phyloP scores from a whole-genome alignment of 345 rosid species.

The Cardamine occulta region DNA sequence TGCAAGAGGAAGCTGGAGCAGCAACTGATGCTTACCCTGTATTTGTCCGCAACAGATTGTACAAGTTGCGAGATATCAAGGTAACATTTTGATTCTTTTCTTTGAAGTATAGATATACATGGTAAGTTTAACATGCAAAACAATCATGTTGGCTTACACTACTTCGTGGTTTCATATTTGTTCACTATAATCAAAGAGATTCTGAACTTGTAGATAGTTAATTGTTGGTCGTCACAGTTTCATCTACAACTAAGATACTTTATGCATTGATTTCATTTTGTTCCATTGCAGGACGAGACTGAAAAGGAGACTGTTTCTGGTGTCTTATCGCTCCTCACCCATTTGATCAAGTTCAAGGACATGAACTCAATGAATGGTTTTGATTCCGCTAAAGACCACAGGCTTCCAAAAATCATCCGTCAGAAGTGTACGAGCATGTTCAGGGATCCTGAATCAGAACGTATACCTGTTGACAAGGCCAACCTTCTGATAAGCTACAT shows the following conservation, averaged over 20 bases:
- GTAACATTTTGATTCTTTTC: conserved; percentile 45
- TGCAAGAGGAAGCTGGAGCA: conserved; percentile 45
- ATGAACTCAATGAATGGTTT: conserved; percentile 54
- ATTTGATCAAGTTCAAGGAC: conserved; percentile 84
- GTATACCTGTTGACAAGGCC: conserved; percentile 53
- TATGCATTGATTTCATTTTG: neutral
- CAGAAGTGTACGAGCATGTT: conserved; percentile 59
- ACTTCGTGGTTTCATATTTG: neutral
- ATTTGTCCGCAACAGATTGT: conserved; percentile 74
- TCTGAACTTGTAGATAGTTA: neutral
- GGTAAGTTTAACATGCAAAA: neutral
- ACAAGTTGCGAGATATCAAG: conserved; percentile 54
- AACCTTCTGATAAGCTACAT: conserved; percentile 79
- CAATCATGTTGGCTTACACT: conserved; percentile 13
- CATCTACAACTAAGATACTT: conserved; percentile 1
- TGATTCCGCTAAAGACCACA: conserved; percentile 63
- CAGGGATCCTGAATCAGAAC: conserved; percentile 47
- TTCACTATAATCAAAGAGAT: conserved; percentile 9
- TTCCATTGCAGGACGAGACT: conserved; percentile 54
- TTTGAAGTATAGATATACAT: neutral
- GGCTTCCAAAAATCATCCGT: conserved; percentile 57
- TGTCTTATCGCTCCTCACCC: conserved; percentile 63
- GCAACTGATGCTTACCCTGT: conserved; percentile 53
- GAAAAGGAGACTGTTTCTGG: conserved; percentile 54
- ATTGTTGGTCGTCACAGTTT: neutral